Conservation (phyloP, 1,284 basidiomycete species). For the Malassezia pachydermatis region DNA sequence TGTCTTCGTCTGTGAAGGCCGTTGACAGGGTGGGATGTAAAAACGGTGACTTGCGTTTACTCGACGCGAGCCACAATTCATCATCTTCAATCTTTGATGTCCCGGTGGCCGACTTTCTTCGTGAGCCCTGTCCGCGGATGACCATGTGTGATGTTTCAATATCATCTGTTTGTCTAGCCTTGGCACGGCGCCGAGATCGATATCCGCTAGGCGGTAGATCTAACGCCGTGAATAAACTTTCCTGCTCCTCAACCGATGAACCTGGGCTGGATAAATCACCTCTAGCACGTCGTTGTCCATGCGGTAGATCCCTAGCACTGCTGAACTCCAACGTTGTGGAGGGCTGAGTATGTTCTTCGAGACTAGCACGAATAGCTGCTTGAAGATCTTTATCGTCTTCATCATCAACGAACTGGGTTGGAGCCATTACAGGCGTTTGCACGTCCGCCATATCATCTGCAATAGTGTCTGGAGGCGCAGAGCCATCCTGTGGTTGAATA, state of each 20-base stretch:
- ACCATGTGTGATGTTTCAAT: too few species aligned
- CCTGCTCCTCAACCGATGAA: too few species aligned
- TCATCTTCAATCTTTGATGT: not conserved
- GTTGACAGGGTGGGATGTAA: not conserved
- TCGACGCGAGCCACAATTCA: not conserved
- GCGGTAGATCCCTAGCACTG: too few species aligned
- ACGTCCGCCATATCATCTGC: slow-evolving; percentile 6
- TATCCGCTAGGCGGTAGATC: not conserved
- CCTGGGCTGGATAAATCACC: not conserved
- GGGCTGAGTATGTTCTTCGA: slow-evolving; percentile 13
- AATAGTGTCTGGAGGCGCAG: not conserved
- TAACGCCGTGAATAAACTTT: too few species aligned
- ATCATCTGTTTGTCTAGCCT: too few species aligned
- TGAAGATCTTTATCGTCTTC: slow-evolving; percentile 33
- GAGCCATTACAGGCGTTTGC: too few species aligned
- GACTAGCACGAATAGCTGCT: slow-evolving; percentile 32
- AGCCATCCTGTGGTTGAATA: slow-evolving; percentile 12
- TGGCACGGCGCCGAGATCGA: slow-evolving; percentile 1
- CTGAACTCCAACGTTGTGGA: not conserved
- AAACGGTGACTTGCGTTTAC: slow-evolving; percentile 6
- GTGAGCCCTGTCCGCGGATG: too few species aligned
- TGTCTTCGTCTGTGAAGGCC: not conserved
- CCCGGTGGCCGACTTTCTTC: not conserved
- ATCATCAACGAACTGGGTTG: not conserved
- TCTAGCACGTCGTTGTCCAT: slow-evolving; percentile 19